These are phyloP conservation scores for Amanita thiersii DNA, from an alignment of 768 basidiomycete genomes.

Conservation along the genomic window DNA sequence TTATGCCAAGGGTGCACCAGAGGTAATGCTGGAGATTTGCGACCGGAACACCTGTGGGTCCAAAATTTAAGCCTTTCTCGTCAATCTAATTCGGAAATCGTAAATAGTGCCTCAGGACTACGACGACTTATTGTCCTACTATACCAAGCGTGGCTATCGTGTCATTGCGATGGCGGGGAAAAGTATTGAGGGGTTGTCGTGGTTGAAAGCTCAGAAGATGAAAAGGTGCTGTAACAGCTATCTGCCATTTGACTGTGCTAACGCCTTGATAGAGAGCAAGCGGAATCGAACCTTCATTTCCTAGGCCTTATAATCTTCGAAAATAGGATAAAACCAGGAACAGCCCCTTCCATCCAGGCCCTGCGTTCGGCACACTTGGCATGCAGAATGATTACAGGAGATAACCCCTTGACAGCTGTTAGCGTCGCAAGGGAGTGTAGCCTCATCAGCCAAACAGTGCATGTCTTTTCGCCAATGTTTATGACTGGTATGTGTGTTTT, in stretches of 20 bases:
- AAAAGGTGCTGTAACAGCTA: slow-evolving; percentile 55
- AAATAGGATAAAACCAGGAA: slow-evolving; percentile 92
- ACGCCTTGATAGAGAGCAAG: slow-evolving; percentile 68
- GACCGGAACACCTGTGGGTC: slow-evolving; percentile 81
- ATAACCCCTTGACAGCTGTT: slow-evolving; percentile 93
- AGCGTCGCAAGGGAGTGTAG: slow-evolving; percentile 94
- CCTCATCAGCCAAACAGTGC: slow-evolving; percentile 79
- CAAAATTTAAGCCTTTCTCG: not conserved
- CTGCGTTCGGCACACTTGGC: slow-evolving; percentile 86
- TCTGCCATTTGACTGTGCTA: slow-evolving; percentile 6
- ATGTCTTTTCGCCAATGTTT: slow-evolving; percentile 84
- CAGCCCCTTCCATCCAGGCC: slow-evolving; percentile 82
- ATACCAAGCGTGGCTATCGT: slow-evolving; percentile 93
- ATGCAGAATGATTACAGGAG: slow-evolving; percentile 97
- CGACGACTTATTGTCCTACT: slow-evolving; percentile 92
- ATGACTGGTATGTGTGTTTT: slow-evolving; percentile 43
- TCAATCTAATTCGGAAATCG: slow-evolving; percentile 5
- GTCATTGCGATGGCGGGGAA: slow-evolving; percentile 98
- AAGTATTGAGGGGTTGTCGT: slow-evolving; percentile 86
- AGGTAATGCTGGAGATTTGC: slow-evolving; percentile 96
- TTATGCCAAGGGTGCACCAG: slow-evolving; percentile 98
- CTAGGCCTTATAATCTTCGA: slow-evolving; percentile 96
- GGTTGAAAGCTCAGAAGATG: slow-evolving; percentile 96
- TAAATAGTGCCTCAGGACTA: slow-evolving; percentile 87
- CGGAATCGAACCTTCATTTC: slow-evolving; percentile 84